phyloP scores from a whole-genome alignment of 331 rosid species.

The Malus hybrid region DNA sequence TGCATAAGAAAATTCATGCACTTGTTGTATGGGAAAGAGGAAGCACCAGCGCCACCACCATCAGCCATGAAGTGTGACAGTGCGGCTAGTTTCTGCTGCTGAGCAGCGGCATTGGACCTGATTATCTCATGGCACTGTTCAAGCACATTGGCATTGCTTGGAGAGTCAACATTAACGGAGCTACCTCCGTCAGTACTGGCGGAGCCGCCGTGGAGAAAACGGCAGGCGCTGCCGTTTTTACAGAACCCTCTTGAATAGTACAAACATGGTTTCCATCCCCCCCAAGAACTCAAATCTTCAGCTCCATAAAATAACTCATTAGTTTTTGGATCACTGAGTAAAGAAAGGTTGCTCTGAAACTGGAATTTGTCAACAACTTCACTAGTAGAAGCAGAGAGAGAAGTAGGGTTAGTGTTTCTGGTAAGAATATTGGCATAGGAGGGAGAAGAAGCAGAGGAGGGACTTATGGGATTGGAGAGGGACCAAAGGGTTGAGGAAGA shows the following conservation, averaged over 20 bases:
- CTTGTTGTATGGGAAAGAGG: conserved; percentile 48
- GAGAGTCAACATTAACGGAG: background rate
- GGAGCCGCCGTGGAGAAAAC: conserved; percentile 16
- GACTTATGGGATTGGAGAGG: conserved; percentile 6
- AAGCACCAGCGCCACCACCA: background rate
- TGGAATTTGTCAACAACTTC: conserved; percentile 1
- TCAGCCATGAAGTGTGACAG: conserved; percentile 29
- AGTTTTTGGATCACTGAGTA: background rate
- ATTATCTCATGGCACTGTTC: conserved; percentile 26
- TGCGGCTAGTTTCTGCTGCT: conserved; percentile 42
- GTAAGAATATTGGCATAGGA: conserved; percentile 23
- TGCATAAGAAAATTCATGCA: conserved; percentile 41
- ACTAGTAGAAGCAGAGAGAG: background rate
- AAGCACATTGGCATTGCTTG: conserved; percentile 8
- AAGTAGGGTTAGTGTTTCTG: background rate
- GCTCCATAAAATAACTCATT: conserved; percentile 15
- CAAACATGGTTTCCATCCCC: conserved; percentile 36
- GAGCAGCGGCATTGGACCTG: conserved; percentile 30
- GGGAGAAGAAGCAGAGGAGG: conserved; percentile 9
- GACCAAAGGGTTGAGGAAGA: conserved; percentile 20
- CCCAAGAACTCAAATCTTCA: conserved; percentile 21
- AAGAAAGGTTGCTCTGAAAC: background rate
- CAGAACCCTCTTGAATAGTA: conserved; percentile 41
- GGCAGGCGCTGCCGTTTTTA: conserved; percentile 29
- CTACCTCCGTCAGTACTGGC: background rate